phyloP scores from a whole-genome alignment of 2,329 filamentous ascomycete genomes.

The Sclerotinia spermophila region DNA sequence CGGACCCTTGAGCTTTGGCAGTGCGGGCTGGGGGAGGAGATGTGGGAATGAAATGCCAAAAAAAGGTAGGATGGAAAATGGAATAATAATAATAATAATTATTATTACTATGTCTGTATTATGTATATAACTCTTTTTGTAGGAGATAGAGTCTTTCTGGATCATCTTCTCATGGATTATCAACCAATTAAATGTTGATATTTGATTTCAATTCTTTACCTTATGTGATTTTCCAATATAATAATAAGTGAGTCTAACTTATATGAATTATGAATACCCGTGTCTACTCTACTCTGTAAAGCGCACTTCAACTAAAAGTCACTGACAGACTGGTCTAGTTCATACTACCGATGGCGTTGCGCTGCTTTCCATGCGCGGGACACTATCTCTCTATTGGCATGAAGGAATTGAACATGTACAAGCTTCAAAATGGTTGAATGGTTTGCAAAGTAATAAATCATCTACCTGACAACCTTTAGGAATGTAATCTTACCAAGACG shows the following conservation, averaged over 20 bases:
- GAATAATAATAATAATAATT: too few relatives aligned
- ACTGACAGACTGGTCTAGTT: not conserved
- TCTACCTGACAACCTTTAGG: not conserved
- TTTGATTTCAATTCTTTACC: not conserved
- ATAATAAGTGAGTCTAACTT: too few relatives aligned
- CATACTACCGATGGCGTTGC: not conserved
- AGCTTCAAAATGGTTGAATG: not conserved
- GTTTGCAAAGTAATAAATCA: not conserved
- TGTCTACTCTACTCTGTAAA: too few relatives aligned
- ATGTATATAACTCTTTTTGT: too few relatives aligned
- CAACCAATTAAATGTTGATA: not conserved
- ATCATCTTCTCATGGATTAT: not conserved
- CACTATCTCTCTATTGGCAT: not conserved
- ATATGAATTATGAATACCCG: too few relatives aligned
- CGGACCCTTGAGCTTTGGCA: not conserved
- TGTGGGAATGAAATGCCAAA: not conserved
- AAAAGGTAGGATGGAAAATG: too few relatives aligned
- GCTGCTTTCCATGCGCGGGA: not conserved
- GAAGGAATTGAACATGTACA: not conserved
- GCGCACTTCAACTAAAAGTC: too few relatives aligned
- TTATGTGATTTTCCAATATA: not conserved
- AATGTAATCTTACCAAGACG: not conserved
- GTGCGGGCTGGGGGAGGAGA: not conserved
- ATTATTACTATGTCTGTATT: too few relatives aligned
- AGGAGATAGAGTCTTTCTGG: too few relatives aligned